Evolutionary conservation across 352 stramenopile species (phyloP).

Genomic region (Phytophthora hibernalis): DNA sequence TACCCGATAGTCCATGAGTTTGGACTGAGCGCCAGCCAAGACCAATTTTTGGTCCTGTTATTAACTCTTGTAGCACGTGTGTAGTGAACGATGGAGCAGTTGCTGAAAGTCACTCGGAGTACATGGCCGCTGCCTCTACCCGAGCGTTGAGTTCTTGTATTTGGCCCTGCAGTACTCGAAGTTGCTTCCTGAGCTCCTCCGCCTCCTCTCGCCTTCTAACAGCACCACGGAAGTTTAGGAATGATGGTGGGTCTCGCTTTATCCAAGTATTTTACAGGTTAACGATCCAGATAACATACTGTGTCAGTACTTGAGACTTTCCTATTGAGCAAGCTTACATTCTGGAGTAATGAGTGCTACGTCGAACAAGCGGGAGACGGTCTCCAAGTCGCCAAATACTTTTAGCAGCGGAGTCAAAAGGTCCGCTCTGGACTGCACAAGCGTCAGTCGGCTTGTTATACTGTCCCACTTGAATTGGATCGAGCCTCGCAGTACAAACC

Average conservation of each 20-base stretch:
- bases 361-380: conserved; percentile 4
- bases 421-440: conserved; percentile 2
- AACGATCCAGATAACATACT: too few species aligned
- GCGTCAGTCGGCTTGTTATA: too few species aligned
- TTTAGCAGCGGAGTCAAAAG: conserved; percentile 15
- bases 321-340: neutral
- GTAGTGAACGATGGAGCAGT: conserved; percentile 8
- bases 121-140: conserved; percentile 6
- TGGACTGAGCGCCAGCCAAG: conserved; percentile 21
- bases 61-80: conserved; percentile 14
- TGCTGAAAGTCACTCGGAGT: conserved; percentile 19
- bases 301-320: too few species aligned
- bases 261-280: too few species aligned
- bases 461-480: neutral
- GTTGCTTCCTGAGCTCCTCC: conserved; percentile 15
- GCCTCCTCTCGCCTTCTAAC: conserved; percentile 30
- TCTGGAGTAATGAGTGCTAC: conserved; percentile 2
- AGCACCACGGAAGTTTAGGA: too few species aligned
- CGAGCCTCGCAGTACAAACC: neutral
- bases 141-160: conserved; percentile 7
- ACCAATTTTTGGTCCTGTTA: conserved; percentile 19
- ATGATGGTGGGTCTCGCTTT: neutral
- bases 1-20: conserved; percentile 25
- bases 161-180: conserved; percentile 11
- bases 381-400: conserved; percentile 6